Evolutionary conservation across 2,329 filamentous ascomycete species (phyloP), one percentile per base, ranked within the genome.

Genomic region (Cercospora beticola): DNA sequence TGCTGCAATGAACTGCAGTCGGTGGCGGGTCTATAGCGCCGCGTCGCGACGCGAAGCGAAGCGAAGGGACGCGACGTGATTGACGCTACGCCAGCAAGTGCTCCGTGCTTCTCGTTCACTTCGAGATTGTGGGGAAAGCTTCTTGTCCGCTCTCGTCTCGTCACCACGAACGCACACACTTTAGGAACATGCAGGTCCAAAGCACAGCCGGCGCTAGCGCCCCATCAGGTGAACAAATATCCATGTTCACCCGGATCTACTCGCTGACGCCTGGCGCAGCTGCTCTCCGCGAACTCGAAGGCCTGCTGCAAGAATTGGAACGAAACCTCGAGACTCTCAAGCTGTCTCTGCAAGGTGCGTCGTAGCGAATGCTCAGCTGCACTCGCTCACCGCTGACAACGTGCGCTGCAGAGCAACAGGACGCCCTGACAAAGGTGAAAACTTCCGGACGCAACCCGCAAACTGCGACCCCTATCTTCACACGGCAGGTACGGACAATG

Each of bases 381-480:
- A 57, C 26, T 16, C 54, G 3, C 28, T 28, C 21, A 56, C 36
- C 2, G 9, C 21, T 62, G 26, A 26, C 5, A 5, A 28, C 46
- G 46, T 5, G 6, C 18, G 21, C 46, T 52, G 31, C 70, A 93
- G 91, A 92, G 76, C 86, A 88, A 70, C 86, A 88, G 74, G 80
- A 84, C 9, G 77, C 81, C 16, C 81, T 89, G 21, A 80, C 84
- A 62, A 80, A 93, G 74, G 84, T 97, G 60, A 97, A 97, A 80
- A 83, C 94, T 33, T 87, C 92, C 75, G 91, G 93, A 6, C 89
- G 93, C 69, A 89, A 90, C 74, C 87, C 90, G 7, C 83, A 82
- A 31, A 85, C 92, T 79, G 89, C 93, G 30, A 90, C 90, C 67
- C 90, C 92, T 0, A 94, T 98, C 67, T 97, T 95, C 80, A 90